Evolutionary conservation across 1,139 yeast genomes (phyloP).

Genomic region (Scheffersomyces insectosa): DNA sequence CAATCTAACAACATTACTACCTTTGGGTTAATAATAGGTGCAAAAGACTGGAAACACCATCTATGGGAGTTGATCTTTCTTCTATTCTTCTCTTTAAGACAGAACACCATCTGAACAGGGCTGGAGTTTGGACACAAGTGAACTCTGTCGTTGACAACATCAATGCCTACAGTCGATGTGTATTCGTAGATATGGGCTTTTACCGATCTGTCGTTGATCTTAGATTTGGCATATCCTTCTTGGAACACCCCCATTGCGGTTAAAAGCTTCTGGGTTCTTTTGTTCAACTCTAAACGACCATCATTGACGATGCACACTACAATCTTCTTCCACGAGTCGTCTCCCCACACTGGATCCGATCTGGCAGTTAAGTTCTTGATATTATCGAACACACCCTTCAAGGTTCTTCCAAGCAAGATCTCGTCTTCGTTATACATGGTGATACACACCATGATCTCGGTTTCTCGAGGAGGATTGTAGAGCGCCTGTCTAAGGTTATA

Average conservation of each 20-base stretch:
- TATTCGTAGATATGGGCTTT: slow-evolving; percentile 77
- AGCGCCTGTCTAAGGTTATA: slow-evolving; percentile 69
- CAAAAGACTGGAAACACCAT: slow-evolving; percentile 83
- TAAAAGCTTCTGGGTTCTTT: slow-evolving; percentile 62
- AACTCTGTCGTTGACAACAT: slow-evolving; percentile 55
- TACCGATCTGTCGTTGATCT: slow-evolving; percentile 69
- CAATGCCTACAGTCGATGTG: slow-evolving; percentile 76
- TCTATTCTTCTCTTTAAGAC: slow-evolving; percentile 73
- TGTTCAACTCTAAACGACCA: slow-evolving; percentile 70
- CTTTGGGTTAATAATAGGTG: slow-evolving; percentile 67
- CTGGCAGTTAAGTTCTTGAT: slow-evolving; percentile 61
- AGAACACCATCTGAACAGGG: slow-evolving; percentile 75
- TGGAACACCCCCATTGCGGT: slow-evolving; percentile 78
- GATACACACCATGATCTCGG: slow-evolving; percentile 72
- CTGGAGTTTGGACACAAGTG: slow-evolving; percentile 59
- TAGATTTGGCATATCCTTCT: slow-evolving; percentile 79
- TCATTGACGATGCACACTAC: slow-evolving; percentile 77
- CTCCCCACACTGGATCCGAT: slow-evolving; percentile 72
- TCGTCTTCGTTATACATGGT: slow-evolving; percentile 86
- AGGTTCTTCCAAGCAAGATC: slow-evolving; percentile 65
- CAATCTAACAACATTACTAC: slow-evolving; percentile 75
- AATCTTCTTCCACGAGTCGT: slow-evolving; percentile 76
- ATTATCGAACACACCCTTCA: slow-evolving; percentile 76
- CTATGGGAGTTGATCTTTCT: slow-evolving; percentile 81
- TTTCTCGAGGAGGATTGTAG: slow-evolving; percentile 64